Conservation (phyloP, 2,329 filamentous ascomycete species). For the Exophiala sp. region DNA sequence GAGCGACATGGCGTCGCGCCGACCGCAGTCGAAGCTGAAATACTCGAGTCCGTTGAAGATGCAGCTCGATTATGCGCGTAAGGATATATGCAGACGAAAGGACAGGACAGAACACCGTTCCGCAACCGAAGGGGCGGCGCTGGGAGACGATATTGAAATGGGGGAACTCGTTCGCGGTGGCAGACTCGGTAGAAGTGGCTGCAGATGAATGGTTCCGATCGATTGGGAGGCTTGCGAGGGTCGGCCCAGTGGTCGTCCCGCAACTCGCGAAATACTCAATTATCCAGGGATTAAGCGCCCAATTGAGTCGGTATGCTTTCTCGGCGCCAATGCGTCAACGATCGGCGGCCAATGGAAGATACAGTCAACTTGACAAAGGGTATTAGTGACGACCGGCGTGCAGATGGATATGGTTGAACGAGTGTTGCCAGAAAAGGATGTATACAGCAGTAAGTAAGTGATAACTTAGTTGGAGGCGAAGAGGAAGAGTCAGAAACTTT, state of each 20-base stretch:
- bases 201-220: slow-evolving; percentile 10
- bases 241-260: slow-evolving; percentile 22
- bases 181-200: slow-evolving; percentile 11
- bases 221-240: slow-evolving; percentile 15
- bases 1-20: slow-evolving; percentile 29
- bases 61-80: slow-evolving; percentile 8
- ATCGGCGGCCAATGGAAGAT: slow-evolving; percentile 15
- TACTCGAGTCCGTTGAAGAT: slow-evolving; percentile 8
- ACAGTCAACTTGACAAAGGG: slow-evolving; percentile 14
- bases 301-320: slow-evolving; percentile 8
- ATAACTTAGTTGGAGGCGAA: slow-evolving; percentile 4
- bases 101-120: slow-evolving; percentile 7
- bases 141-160: slow-evolving; percentile 22
- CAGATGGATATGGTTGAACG: slow-evolving; percentile 1
- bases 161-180: slow-evolving; percentile 4
- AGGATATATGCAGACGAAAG: background rate
- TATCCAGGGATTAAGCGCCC: slow-evolving; percentile 28
- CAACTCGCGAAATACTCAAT: background rate
- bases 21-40: slow-evolving; percentile 9
- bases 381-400: slow-evolving; percentile 21
- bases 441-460: slow-evolving; percentile 10
- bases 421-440: slow-evolving; percentile 7
- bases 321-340: slow-evolving; percentile 25
- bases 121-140: slow-evolving; percentile 16
- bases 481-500: slow-evolving; percentile 1